Evolutionary conservation across 2,329 filamentous ascomycete species (phyloP), one percentile per base, ranked within the genome.

Genomic region (Ophiostoma ips): DNA sequence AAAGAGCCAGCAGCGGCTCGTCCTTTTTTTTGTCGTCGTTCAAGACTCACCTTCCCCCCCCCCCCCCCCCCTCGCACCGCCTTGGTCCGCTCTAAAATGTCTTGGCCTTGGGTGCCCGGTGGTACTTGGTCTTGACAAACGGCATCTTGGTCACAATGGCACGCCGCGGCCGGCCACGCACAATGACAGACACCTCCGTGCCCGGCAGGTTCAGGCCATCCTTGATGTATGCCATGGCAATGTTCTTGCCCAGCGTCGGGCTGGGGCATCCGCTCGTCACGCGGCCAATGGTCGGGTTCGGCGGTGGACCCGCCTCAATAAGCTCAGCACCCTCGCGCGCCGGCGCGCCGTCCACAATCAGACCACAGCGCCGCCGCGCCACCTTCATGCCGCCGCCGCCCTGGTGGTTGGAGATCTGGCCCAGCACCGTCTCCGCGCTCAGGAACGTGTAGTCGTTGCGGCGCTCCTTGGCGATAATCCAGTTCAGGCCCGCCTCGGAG

Each of bases 221-320:
- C 66, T 80, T 79, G 61, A 95, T 73, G 62, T 95, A 95, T 0
- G 83, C 92, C 92, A 98, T 98, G 51, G 90, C 88, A 55, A 98
- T 90, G 65, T 96, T 95, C 71, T 84, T 84, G 56, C 82, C 81
- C 45, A 95, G 69, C 0, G 83, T 86, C 2, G 92, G 92, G 62
- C 84, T 89, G 0, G 92, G 92, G 57, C 87, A 86, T 15, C 92
- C 92, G 58, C 87, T 94, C 5, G 92, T 98, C 55, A 98, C 73
- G 34, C 71, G 75, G 13, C 92, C 92, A 50, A 96, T 37, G 5
- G 46, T 13, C 19, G 21, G 31, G 40, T 34, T 44, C 18, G 31
- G 35, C 12, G 55, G 55, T 11, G 53, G 63, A 15, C 55, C 56
- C 7, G 53, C 63, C 58, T 74, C 71, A 31, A 89, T 72, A 54